Evolutionary conservation across 495 filamentous ascomycete genomes (phyloP), one percentile per base, ranked within the genome.

Genomic region (Bryoglossum gracile): DNA sequence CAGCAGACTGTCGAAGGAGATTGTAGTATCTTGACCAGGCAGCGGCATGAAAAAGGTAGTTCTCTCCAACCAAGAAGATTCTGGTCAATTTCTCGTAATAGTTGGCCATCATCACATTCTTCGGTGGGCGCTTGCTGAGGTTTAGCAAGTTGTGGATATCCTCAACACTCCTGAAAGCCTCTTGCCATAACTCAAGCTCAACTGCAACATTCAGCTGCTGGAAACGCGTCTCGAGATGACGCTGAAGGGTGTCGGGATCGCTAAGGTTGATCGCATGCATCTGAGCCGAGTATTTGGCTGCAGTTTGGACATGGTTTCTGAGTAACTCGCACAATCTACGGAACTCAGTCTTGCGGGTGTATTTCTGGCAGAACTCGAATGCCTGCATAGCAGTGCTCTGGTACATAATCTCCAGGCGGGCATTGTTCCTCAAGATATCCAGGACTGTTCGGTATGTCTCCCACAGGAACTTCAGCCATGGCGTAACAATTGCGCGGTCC

Each of bases 41-140:
- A 35, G 92, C 92, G 54, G 92, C 92, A 63, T 98, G 92, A 83
- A 98, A 98, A 22, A 98, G 81, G 63, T 96, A 97, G 71, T 98
- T 98, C 72, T 95, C 94, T 67, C 90, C 94, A 55, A 97, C 94
- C 32, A 98, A 79, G 76, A 98, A 98, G 63, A 98, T 98, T 39
- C 89, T 82, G 30, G 92, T 95, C 43, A 98, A 78, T 70, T 96
- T 95, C 76, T 98, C 94, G 70, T 97, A 98, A 80, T 98, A 98
- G 71, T 97, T 98, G 66, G 94, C 92, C 92, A 98, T 98, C 90
- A 97, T 96, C 55, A 95, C 77, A 66, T 96, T 95, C 83, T 96
- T 96, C n/a, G 92, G 85, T 32, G 89, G 90, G 42, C 91, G 86
- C 79, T 98, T 98, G 87, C 92, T 97, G 51, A 97, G 78, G 75